Evolutionary conservation across 495 filamentous ascomycete genomes (phyloP).

Genomic region (Daldinia grandis): DNA sequence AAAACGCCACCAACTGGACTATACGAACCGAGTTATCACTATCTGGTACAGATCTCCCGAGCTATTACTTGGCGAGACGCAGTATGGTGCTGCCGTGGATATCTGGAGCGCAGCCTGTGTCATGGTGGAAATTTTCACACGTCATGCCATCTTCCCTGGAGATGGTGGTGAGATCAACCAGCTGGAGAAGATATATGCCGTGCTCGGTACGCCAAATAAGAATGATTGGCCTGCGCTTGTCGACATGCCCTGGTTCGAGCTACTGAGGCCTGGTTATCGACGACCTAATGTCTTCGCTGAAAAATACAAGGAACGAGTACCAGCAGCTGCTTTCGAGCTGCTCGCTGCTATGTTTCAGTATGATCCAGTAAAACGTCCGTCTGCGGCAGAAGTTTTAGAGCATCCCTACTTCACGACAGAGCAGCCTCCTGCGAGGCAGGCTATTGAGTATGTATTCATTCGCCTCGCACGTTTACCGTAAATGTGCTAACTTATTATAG

Average conservation of each 20-base stretch:
- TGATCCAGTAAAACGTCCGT: constrained; percentile 85
- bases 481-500: constrained; percentile 52
- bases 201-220: constrained; percentile 88
- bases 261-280: constrained; percentile 79
- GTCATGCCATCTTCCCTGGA: constrained; percentile 93
- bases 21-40: constrained; percentile 98
- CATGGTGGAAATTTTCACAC: constrained; percentile 95
- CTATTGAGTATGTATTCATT: constrained; percentile 75
- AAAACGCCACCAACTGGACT: constrained; percentile 91
- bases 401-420: constrained; percentile 90
- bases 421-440: constrained; percentile 79
- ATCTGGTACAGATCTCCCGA: constrained; percentile 97
- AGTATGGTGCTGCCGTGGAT: constrained; percentile 93
- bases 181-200: constrained; percentile 91
- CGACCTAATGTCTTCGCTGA: constrained; percentile 82
- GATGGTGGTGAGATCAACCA: constrained; percentile 95
- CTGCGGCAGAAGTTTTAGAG: constrained; percentile 83
- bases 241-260: constrained; percentile 96
- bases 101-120: constrained; percentile 99
- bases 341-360: constrained; percentile 83
- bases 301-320: constrained; percentile 76
- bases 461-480: neutral
- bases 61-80: constrained; percentile 90
- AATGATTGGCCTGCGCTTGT: constrained; percentile 85
- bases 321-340: constrained; percentile 82